These are phyloP conservation scores for Mycena alexandri DNA, from an alignment of 768 basidiomycete genomes.

Conservation along the genomic window DNA sequence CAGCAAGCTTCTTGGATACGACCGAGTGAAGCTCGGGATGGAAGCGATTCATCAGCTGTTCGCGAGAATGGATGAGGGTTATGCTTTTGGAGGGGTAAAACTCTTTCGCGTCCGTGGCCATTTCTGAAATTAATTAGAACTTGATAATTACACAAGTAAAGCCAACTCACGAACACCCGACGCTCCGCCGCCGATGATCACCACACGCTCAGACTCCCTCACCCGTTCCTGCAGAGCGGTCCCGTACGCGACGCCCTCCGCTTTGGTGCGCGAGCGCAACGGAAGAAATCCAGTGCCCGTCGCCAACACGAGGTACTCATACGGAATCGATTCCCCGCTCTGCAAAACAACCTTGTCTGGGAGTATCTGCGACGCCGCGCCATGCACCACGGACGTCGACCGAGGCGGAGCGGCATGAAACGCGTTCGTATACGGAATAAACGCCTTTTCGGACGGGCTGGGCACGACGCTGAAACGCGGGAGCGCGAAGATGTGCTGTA, in stretches of 20 bases:
- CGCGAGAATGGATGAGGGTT: constrained; percentile 62
- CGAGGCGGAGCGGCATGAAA: constrained; percentile 40
- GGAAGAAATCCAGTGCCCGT: constrained; percentile 47
- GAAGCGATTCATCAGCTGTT: constrained; percentile 59
- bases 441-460: constrained; percentile 44
- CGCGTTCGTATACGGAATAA: constrained; percentile 48
- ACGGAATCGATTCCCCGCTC: constrained; percentile 42
- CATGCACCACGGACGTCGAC: constrained; percentile 41
- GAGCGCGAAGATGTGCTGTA: constrained; percentile 49
- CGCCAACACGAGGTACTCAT: constrained; percentile 51
- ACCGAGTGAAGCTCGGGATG: constrained; percentile 51
- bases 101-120: constrained; percentile 60
- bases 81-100: constrained; percentile 56
- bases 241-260: constrained; percentile 42
- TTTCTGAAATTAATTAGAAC: constrained; percentile 47
- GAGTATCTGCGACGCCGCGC: constrained; percentile 36
- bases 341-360: constrained; percentile 40
- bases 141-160: neutral
- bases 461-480: constrained; percentile 47
- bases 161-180: constrained; percentile 64
- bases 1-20: constrained; percentile 45
- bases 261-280: constrained; percentile 38
- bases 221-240: constrained; percentile 48
- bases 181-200: constrained; percentile 71
- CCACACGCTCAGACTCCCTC: constrained; percentile 52